A percentile compares a stretch with the other conserved stretches of the same genome.
Conservation (phyloP, 352 stramenopile genomes). For the Blastocystis sp. region DNA sequence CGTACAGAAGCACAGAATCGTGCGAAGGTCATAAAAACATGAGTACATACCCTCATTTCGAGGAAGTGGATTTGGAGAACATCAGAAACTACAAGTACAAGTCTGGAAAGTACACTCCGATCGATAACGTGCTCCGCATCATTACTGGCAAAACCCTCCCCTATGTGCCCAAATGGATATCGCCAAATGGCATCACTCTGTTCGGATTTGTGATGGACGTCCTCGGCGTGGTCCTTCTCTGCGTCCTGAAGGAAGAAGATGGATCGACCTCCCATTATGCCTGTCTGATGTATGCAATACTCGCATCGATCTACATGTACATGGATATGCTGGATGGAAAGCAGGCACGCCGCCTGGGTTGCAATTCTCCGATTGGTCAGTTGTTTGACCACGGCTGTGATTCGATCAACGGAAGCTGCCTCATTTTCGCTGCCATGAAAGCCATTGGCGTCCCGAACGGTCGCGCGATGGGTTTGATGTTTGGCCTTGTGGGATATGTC, state of each 20-base stretch:
- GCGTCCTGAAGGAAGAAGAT: background rate
- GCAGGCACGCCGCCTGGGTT: slow-evolving; percentile 88
- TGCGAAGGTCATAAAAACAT: too few relatives aligned
- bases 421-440: background rate
- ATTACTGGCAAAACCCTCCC: background rate
- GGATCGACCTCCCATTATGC: background rate
- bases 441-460: background rate
- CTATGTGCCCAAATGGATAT: background rate
- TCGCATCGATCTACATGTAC: slow-evolving; percentile 72
- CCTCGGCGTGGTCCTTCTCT: background rate
- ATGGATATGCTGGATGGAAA: slow-evolving; percentile 88
- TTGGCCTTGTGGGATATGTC: background rate
- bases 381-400: slow-evolving; percentile 91
- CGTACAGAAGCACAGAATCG: too few relatives aligned
- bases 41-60: background rate
- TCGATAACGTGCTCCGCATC: background rate
- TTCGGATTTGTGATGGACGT: slow-evolving; percentile 6
- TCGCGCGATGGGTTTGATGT: background rate
- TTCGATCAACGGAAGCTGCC: background rate
- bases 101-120: background rate
- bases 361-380: slow-evolving; percentile 89
- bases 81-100: slow-evolving; percentile 3
- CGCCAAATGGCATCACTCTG: slow-evolving; percentile 3
- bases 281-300: background rate
- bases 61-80: background rate